Evolutionary conservation across 2,329 filamentous ascomycete species (phyloP).

Genomic region (Onygena corvina): DNA sequence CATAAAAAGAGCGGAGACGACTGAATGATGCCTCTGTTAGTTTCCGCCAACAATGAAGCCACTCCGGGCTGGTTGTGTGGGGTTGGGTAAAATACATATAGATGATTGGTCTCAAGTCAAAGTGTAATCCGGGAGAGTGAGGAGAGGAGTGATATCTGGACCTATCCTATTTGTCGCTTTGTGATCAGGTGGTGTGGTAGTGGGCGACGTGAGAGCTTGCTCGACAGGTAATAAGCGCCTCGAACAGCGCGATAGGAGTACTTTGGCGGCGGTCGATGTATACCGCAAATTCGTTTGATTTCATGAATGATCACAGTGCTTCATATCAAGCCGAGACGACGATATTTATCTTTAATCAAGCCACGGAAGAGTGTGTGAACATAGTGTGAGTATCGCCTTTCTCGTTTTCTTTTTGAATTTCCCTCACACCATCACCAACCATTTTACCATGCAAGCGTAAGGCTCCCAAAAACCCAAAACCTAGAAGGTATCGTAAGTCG

Average conservation of each 20-base stretch:
- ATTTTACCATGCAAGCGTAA: not conserved
- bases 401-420: not conserved
- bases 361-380: not conserved
- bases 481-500: no score
- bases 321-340: not conserved
- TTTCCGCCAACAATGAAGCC: not conserved
- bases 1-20: no score
- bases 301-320: not conserved
- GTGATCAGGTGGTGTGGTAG: not conserved
- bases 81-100: no score
- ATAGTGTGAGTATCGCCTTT: not conserved
- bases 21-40: no score
- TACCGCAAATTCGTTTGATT: not conserved
- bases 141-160: no score
- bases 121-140: not conserved
- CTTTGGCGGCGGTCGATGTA: not conserved
- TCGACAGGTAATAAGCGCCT: not conserved
- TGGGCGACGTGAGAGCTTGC: not conserved
- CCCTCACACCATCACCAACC: slow-evolving; percentile 1
- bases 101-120: no score
- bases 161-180: not conserved
- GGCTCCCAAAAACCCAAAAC: slow-evolving; percentile 1
- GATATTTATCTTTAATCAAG: not conserved
- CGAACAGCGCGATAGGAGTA: not conserved
- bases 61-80: not conserved